Percentiles rank a stretch among this genome's conserved stretches.
These are phyloP conservation scores for Lentinula sp. DNA, from an alignment of 768 basidiomycete genomes.

Conservation along the genomic window DNA sequence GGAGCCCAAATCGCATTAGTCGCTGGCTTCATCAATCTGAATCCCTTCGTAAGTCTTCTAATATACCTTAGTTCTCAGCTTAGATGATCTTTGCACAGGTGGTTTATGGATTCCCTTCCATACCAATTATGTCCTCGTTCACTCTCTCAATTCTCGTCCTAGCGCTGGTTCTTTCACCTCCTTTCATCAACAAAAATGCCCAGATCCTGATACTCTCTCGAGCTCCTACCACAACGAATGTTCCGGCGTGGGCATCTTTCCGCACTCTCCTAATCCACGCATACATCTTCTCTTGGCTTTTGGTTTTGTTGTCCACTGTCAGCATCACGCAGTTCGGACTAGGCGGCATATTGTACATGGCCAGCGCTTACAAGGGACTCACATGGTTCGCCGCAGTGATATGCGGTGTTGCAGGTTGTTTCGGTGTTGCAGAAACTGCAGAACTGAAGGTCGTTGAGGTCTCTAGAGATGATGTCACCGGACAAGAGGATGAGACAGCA, in stretches of 20 bases:
- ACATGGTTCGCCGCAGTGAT: conserved; percentile 35
- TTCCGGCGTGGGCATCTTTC: conserved; percentile 35
- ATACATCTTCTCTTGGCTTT: conserved; percentile 53
- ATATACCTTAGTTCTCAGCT: background rate
- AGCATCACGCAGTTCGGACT: conserved; percentile 34
- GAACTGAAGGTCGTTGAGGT: background rate
- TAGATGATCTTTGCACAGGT: conserved; percentile 31
- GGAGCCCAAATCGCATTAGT: conserved; percentile 43
- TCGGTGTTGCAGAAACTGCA: conserved; percentile 7
- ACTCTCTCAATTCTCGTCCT: conserved; percentile 44
- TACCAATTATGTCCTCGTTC: conserved; percentile 43
- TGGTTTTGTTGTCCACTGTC: conserved; percentile 46
- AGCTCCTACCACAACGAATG: conserved; percentile 19
- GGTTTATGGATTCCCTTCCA: conserved; percentile 49
- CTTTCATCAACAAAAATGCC: conserved; percentile 21
- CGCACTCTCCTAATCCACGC: conserved; percentile 44
- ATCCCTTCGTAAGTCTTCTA: conserved; percentile 52
- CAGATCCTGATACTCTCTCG: conserved; percentile 16
- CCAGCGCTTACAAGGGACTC: conserved; percentile 48
- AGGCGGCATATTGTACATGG: conserved; percentile 46
- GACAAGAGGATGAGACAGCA: conserved; percentile 11
- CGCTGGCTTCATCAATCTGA: conserved; percentile 44
- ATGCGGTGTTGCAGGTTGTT: conserved; percentile 28
- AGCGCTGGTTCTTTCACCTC: conserved; percentile 34
- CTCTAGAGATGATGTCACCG: background rate